Conservation (phyloP, 164 flowering plant species). For the Paratinospora sagittata region DNA sequence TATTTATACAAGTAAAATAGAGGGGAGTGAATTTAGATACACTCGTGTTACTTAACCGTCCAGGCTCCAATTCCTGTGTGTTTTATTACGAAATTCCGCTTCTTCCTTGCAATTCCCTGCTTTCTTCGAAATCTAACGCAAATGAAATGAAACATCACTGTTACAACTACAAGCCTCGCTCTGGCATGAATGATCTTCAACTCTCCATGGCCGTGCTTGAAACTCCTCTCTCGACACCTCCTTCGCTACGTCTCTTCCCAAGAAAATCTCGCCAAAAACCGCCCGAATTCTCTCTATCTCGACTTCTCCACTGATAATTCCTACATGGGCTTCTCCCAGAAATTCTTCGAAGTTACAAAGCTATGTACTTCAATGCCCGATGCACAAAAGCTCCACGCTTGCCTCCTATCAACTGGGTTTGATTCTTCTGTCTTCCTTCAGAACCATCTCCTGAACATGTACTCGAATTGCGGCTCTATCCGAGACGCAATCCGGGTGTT, state of each 20-base stretch:
- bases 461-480: slow-evolving; percentile 4
- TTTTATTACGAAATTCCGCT: too few relatives aligned
- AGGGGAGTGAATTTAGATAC: too few relatives aligned
- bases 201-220: background rate
- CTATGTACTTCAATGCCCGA: background rate
- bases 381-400: slow-evolving; percentile 6
- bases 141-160: background rate
- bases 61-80: too few relatives aligned
- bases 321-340: slow-evolving; percentile 9
- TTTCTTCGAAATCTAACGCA: background rate
- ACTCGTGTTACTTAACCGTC: too few relatives aligned
- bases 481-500: background rate
- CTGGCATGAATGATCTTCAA: background rate
- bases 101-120: too few relatives aligned
- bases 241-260: background rate
- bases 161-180: background rate
- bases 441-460: slow-evolving; percentile 7
- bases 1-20: too few relatives aligned
- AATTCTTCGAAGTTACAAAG: slow-evolving; percentile 2
- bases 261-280: slow-evolving; percentile 4
- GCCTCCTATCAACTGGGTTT: slow-evolving; percentile 4
- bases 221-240: background rate
- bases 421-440: slow-evolving; percentile 2
- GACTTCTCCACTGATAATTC: slow-evolving; percentile 5
- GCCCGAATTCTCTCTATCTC: background rate